Conservation (phyloP, 2,329 filamentous ascomycete genomes). For the Huntiella moniliformis region DNA sequence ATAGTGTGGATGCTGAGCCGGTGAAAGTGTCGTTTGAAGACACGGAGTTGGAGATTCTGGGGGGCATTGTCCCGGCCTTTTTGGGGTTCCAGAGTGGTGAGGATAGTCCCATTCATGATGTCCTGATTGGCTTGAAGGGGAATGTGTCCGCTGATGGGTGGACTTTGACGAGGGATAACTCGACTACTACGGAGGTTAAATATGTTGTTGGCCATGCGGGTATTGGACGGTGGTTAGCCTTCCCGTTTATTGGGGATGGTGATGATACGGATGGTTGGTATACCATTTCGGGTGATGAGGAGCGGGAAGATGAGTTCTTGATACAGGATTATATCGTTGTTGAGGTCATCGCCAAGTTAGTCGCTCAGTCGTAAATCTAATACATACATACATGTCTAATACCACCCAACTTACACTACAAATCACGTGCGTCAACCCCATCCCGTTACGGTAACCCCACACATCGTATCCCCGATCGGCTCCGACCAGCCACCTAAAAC, state of each 20-base stretch:
- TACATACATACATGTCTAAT: not conserved
- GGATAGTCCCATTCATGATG: no score
- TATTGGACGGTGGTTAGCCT: constrained; percentile 6
- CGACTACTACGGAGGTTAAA: not conserved
- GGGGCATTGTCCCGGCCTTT: no score
- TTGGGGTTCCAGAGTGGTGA: no score
- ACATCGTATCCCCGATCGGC: not conserved
- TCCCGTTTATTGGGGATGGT: not conserved
- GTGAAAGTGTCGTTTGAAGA: no score
- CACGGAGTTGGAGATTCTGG: no score
- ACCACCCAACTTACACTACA: not conserved
- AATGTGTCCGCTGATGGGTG: not conserved
- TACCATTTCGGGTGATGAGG: not conserved
- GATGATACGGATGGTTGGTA: not conserved
- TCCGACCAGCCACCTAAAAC: not conserved
- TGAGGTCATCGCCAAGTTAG: constrained; percentile 7
- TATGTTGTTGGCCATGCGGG: constrained; percentile 5
- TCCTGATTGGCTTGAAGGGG: no score
- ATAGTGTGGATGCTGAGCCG: no score
- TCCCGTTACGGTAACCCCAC: not conserved
- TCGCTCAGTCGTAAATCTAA: constrained; percentile 1
- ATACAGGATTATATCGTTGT: constrained; percentile 6
- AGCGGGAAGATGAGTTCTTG: not conserved
- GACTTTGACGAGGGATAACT: not conserved
- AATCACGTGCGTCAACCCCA: not conserved